Percentiles rank a stretch among this genome's conserved stretches.
These are phyloP conservation scores for Berberis vulgaris DNA, from an alignment of 164 flowering plant species.

Conservation along the genomic window DNA sequence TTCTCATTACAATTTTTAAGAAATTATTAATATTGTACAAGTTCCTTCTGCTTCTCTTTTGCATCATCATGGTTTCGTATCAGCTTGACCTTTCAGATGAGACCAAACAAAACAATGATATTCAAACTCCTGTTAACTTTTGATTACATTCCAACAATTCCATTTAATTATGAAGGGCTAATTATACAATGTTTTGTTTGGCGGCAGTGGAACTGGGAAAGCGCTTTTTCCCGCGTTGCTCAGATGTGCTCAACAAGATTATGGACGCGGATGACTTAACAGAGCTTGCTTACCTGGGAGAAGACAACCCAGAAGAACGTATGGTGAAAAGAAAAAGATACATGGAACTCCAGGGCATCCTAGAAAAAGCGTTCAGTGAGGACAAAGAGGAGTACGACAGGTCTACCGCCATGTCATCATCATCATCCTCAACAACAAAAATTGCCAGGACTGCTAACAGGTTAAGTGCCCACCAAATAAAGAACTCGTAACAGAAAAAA, in stretches of 20 bases:
- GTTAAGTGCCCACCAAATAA: conserved; percentile 1
- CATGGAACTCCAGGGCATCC: conserved; percentile 50
- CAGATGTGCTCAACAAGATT: conserved; percentile 59
- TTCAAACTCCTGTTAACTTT: no score
- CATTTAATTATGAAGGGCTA: neutral
- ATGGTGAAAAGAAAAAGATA: conserved; percentile 41
- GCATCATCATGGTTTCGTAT: no score
- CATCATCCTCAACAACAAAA: conserved; percentile 29
- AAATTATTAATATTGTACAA: no score
- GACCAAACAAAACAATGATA: no score
- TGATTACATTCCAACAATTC: no score
- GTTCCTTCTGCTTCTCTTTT: no score
- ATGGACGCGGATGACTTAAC: conserved; percentile 63
- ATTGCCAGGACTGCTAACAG: conserved; percentile 20
- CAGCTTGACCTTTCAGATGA: no score
- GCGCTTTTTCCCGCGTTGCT: conserved; percentile 81
- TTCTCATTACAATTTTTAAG: no score
- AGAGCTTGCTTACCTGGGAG: conserved; percentile 35
- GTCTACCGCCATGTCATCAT: conserved; percentile 28
- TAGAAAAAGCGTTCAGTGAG: conserved; percentile 50
- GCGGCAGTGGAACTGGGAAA: conserved; percentile 79
- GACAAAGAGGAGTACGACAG: conserved; percentile 50
- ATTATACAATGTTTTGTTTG: neutral
- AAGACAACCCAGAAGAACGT: conserved; percentile 42
- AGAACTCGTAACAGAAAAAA: neutral